Conservation (phyloP, 805 yeast genomes). For the Candida corydali region DNA sequence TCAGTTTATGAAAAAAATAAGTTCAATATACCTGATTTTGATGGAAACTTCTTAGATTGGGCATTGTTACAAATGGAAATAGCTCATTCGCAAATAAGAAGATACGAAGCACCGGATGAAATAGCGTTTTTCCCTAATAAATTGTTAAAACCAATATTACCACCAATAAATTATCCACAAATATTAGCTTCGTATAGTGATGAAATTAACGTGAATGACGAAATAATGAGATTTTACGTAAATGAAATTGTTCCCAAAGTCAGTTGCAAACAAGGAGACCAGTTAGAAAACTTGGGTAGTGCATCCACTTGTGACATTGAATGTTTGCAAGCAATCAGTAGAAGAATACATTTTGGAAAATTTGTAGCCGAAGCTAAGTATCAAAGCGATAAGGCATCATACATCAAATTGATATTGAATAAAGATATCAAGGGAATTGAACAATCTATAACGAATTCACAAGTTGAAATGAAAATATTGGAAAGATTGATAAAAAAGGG, state of each 20-base stretch:
- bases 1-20: conserved; percentile 64
- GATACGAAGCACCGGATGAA: conserved; percentile 95
- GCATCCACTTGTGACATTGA: conserved; percentile 83
- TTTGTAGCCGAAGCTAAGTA: conserved; percentile 97
- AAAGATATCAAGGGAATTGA: conserved; percentile 71
- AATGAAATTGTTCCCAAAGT: conserved; percentile 71
- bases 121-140: conserved; percentile 78
- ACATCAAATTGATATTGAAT: conserved; percentile 58
- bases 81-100: conserved; percentile 64
- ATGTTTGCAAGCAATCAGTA: conserved; percentile 78
- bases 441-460: conserved; percentile 77
- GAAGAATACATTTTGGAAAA: conserved; percentile 95
- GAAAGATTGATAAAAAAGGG: conserved; percentile 78
- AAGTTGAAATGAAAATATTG: conserved; percentile 81
- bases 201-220: conserved; percentile 70
- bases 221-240: conserved; percentile 66
- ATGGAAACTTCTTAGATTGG: conserved; percentile 88
- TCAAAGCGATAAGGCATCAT: conserved; percentile 58
- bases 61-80: conserved; percentile 69
- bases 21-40: conserved; percentile 59
- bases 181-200: conserved; percentile 70
- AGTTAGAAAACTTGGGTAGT: conserved; percentile 82
- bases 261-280: conserved; percentile 65
- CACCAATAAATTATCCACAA: conserved; percentile 73
- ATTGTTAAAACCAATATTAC: conserved; percentile 68